These are phyloP conservation scores for Aspergillus sp. DNA, from an alignment of 2,329 filamentous ascomycete species.

Conservation along the genomic window DNA sequence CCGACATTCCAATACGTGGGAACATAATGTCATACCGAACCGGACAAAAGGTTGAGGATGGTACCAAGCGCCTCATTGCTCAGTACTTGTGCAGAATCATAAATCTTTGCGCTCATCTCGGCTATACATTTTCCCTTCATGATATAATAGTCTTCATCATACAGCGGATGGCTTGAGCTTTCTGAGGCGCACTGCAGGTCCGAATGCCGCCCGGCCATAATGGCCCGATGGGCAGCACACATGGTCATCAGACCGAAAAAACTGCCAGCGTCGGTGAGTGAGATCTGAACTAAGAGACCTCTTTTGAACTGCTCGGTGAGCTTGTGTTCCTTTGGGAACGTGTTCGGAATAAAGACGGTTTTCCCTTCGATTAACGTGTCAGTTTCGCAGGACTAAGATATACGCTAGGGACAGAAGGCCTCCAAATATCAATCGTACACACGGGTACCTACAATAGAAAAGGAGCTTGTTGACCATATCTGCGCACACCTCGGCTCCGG, in stretches of 20 bases:
- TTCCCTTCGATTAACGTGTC: slow-evolving; percentile 19
- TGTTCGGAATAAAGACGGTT: slow-evolving; percentile 37
- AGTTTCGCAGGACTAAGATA: too few species aligned
- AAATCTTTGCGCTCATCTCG: slow-evolving; percentile 32
- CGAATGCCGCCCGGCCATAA: slow-evolving; percentile 24
- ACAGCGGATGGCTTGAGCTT: slow-evolving; percentile 18
- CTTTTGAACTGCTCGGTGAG: slow-evolving; percentile 23
- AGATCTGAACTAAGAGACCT: slow-evolving; percentile 29
- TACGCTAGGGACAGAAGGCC: not conserved
- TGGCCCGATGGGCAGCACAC: slow-evolving; percentile 38
- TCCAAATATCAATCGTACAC: not conserved
- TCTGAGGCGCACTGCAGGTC: slow-evolving; percentile 18
- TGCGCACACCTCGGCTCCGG: slow-evolving; percentile 24
- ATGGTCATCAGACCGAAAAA: slow-evolving; percentile 41
- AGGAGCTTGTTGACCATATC: slow-evolving; percentile 27
- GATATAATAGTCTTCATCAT: slow-evolving; percentile 36
- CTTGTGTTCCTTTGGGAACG: slow-evolving; percentile 34
- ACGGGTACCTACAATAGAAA: slow-evolving; percentile 30
- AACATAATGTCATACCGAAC: slow-evolving; percentile 25
- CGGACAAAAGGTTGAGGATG: slow-evolving; percentile 36
- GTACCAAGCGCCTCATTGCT: slow-evolving; percentile 36
- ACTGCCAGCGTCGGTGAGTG: slow-evolving; percentile 34
- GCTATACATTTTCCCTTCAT: slow-evolving; percentile 37
- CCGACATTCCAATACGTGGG: not conserved
- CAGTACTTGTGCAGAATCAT: slow-evolving; percentile 24